These are phyloP conservation scores for Xylaria nigripes DNA, from an alignment of 495 filamentous ascomycete species.

Conservation along the genomic window DNA sequence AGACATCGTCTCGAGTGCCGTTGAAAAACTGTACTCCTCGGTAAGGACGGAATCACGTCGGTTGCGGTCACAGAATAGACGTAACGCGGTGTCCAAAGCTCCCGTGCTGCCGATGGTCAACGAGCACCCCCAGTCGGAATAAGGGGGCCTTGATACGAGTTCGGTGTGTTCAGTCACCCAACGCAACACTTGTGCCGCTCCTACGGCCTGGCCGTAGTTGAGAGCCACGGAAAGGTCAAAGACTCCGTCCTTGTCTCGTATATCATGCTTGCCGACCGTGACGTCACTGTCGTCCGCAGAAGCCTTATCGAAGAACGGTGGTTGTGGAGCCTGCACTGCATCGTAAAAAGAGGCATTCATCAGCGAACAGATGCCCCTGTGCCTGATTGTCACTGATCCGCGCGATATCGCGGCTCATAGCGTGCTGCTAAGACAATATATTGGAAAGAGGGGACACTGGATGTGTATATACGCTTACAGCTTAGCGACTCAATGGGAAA, in stretches of 20 bases:
- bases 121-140: conserved; percentile 73
- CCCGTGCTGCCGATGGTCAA: conserved; percentile 72
- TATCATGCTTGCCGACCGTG: conserved; percentile 73
- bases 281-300: conserved; percentile 48
- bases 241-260: conserved; percentile 36
- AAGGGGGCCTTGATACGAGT: conserved; percentile 64
- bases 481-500: conserved; percentile 55
- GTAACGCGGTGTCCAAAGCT: conserved; percentile 64
- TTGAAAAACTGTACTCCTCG: conserved; percentile 81
- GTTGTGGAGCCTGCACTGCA: conserved; percentile 26
- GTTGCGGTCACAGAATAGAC: conserved; percentile 63
- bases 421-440: background rate
- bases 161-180: conserved; percentile 93
- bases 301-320: conserved; percentile 58
- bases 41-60: conserved; percentile 65
- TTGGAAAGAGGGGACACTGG: too few species aligned
- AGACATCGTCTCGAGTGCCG: conserved; percentile 69
- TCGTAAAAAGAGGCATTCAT: background rate
- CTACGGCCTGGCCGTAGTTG: conserved; percentile 84
- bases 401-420: background rate
- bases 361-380: background rate
- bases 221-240: conserved; percentile 71
- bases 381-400: background rate
- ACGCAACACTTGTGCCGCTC: conserved; percentile 76
- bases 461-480: conserved; percentile 5